Evolutionary conservation across 306 rosid species (phyloP), one percentile per base, ranked within the genome.

Genomic region (Medicago lupulina): DNA sequence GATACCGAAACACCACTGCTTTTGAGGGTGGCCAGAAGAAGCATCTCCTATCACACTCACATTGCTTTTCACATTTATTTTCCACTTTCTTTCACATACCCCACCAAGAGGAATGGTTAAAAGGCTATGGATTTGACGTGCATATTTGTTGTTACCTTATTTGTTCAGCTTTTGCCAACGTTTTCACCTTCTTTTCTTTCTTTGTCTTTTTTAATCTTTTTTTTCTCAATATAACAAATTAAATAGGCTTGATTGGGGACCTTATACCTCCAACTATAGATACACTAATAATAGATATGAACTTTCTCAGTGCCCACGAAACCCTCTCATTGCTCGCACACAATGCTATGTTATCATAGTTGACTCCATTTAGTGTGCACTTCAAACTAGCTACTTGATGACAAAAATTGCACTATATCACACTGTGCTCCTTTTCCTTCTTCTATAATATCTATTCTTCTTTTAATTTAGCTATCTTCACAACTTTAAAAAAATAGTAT

Each of bases 51-150:
- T 78, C 87, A 74, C 4, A 4, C 2, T 84, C 83, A 77, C 63
- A 13, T 40, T 84, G 47, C 78, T 78, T 77, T 82, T 81, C 81
- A 74, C 69, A 72, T 55, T 64, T 75, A 49, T 63, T 83, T 41
- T 4, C 62, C 65, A 53, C 57, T 82, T 76, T 34, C 46, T 79
- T 36, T 46, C 68, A 61, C 54, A 8, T 67, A 61, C 61, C 82
- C 76, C 75, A 59, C 64, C 9, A 18, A 67, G 1, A 44, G 70
- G 34, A 86, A 73, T 76, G 58, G 43, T 51, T 66, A 86, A 86
- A 86, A 88, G 87, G 92, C 82, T 7, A 15, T 60, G 36, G 96
- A 92, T 90, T 83, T 85, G 92, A 87, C 87, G 15, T 72, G 72
- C 80, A 75, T n/a, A 47, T 88, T 88, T 88, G 96, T 88, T 89